A percentile compares a stretch with the other conserved stretches of the same genome.
phyloP scores from a whole-genome alignment of 2,329 filamentous ascomycete species.

The Fusarium marasasianum region DNA sequence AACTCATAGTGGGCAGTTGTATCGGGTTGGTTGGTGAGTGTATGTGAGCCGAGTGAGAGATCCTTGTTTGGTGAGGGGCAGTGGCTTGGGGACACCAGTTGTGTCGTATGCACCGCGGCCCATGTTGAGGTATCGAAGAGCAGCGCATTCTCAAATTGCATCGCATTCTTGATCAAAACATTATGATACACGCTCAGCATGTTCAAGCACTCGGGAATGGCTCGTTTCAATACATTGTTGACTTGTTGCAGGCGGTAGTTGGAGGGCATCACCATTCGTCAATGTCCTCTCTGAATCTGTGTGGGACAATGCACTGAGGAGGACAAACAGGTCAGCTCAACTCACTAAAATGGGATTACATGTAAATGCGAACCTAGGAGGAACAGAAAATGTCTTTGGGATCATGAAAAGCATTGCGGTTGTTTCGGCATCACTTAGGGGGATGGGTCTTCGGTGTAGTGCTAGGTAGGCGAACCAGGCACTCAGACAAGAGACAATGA shows the following conservation, averaged over 20 bases:
- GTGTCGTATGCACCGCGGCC: neutral
- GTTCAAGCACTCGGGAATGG: neutral
- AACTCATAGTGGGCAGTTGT: neutral
- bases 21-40: too few relatives aligned
- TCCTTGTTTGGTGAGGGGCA: neutral
- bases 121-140: neutral
- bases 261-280: neutral
- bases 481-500: neutral
- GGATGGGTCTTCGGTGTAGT: neutral
- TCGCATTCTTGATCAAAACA: neutral
- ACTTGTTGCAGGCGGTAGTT: neutral
- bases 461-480: constrained; percentile 3
- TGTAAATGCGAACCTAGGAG: rapidly evolving
- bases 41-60: neutral
- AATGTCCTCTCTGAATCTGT: neutral
- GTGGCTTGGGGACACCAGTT: neutral
- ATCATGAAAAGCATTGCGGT: neutral
- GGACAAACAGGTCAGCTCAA: neutral
- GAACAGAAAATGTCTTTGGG: rapidly evolving
- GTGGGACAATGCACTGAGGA: neutral
- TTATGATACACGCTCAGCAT: neutral
- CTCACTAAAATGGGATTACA: rapidly evolving
- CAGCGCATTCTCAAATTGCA: neutral
- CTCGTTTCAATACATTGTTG: rapidly evolving
- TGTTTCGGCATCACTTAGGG: rapidly evolving